Evolutionary conservation across 2,329 filamentous ascomycete genomes (phyloP).

Genomic region (Rhytidhysteron rufulum): DNA sequence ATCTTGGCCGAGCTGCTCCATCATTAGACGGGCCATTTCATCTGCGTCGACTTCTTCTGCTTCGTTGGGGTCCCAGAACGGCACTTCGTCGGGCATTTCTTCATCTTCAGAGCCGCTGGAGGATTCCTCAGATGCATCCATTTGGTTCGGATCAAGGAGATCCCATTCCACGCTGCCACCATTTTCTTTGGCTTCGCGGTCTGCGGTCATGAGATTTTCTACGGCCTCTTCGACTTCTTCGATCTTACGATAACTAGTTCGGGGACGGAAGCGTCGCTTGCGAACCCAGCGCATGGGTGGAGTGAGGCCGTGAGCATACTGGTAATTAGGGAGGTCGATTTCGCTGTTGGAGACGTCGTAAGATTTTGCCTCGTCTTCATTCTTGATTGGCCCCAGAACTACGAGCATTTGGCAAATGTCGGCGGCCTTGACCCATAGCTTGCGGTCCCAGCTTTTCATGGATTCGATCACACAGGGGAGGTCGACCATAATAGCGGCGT

Average conservation of each 20-base stretch:
- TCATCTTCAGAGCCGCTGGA: slow-evolving; percentile 42
- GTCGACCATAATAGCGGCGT: slow-evolving; percentile 76
- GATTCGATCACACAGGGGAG: slow-evolving; percentile 83
- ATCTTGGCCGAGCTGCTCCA: slow-evolving; percentile 28
- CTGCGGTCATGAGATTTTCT: slow-evolving; percentile 66
- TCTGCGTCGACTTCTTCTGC: slow-evolving; percentile 41
- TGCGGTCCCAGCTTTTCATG: slow-evolving; percentile 91
- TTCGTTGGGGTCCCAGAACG: slow-evolving; percentile 36
- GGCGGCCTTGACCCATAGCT: slow-evolving; percentile 79
- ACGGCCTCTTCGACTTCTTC: slow-evolving; percentile 80
- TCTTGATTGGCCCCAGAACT: slow-evolving; percentile 65
- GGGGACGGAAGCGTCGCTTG: slow-evolving; percentile 78
- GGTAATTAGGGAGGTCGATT: slow-evolving; percentile 63
- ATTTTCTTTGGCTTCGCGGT: slow-evolving; percentile 51
- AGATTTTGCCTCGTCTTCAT: slow-evolving; percentile 47
- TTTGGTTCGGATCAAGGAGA: slow-evolving; percentile 42
- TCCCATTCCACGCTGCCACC: slow-evolving; percentile 57
- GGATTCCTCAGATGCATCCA: slow-evolving; percentile 36
- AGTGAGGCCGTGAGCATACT: slow-evolving; percentile 80
- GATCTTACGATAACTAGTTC: slow-evolving; percentile 77
- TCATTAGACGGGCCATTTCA: slow-evolving; percentile 30
- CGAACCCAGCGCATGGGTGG: slow-evolving; percentile 84
- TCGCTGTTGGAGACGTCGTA: slow-evolving; percentile 62
- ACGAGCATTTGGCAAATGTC: slow-evolving; percentile 88
- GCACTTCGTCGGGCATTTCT: slow-evolving; percentile 32